Evolutionary conservation across 441 rosid species (phyloP).

Genomic region (Oxalis stricta): DNA sequence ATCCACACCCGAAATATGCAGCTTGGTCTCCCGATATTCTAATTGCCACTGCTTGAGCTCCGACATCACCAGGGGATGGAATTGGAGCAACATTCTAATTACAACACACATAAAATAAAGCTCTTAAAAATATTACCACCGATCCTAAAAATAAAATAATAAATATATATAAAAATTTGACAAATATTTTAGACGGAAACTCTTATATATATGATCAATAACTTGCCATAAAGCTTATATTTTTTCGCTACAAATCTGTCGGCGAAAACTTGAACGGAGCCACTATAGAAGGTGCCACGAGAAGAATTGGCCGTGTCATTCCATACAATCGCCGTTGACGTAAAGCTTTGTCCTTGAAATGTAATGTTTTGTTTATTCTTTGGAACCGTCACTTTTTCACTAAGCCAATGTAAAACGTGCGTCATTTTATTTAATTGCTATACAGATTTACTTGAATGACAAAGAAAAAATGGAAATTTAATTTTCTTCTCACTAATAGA

Average conservation of each 20-base stretch:
- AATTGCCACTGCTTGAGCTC: conserved; percentile 82
- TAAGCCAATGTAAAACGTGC: too few species aligned
- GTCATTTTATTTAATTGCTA: neutral
- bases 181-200: neutral
- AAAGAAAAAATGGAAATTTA: too few species aligned
- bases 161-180: too few species aligned
- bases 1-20: conserved; percentile 72
- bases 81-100: conserved; percentile 78
- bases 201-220: neutral
- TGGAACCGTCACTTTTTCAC: conserved; percentile 59
- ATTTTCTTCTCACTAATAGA: conserved; percentile 58
- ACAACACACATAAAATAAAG: neutral
- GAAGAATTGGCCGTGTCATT: conserved; percentile 73
- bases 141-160: neutral
- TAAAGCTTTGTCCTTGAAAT: conserved; percentile 80
- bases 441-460: neutral
- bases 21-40: conserved; percentile 62
- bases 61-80: conserved; percentile 56
- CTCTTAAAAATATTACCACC: neutral
- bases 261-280: conserved; percentile 70
- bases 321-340: conserved; percentile 74
- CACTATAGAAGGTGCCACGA: conserved; percentile 63
- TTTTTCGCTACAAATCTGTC: conserved; percentile 61
- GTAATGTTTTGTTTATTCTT: conserved; percentile 60
- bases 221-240: conserved; percentile 83